These are phyloP conservation scores for Phytophthora nicotianae DNA, from an alignment of 352 stramenopile genomes.

Conservation along the genomic window DNA sequence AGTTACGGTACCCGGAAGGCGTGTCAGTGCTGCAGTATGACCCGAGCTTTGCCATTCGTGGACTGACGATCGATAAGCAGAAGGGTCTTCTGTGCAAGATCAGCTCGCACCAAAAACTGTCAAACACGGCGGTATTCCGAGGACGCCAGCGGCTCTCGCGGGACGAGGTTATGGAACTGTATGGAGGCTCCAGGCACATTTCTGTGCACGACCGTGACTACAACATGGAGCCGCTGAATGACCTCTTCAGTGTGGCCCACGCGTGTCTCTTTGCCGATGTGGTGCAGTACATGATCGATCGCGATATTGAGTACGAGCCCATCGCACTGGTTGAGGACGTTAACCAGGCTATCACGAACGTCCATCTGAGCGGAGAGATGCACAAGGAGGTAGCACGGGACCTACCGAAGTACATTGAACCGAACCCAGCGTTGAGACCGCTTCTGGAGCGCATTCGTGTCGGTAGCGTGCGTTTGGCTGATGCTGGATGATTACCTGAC, in stretches of 20 bases:
- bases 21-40: constrained; percentile 85
- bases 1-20: constrained; percentile 85
- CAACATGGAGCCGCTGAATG: constrained; percentile 93
- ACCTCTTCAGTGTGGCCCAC: constrained; percentile 94
- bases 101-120: constrained; percentile 94
- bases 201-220: constrained; percentile 78
- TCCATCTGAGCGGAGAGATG: constrained; percentile 93
- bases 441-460: constrained; percentile 82
- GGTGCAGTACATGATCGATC: constrained; percentile 92
- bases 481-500: background rate
- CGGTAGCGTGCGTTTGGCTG: background rate
- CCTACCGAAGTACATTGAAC: constrained; percentile 88
- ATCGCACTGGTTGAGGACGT: constrained; percentile 91
- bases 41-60: constrained; percentile 91
- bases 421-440: constrained; percentile 84
- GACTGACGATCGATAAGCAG: constrained; percentile 93
- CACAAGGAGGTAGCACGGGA: constrained; percentile 89
- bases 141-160: constrained; percentile 85
- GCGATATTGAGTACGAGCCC: constrained; percentile 90
- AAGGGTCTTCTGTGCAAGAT: constrained; percentile 94
- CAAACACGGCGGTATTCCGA: constrained; percentile 77
- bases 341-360: constrained; percentile 83
- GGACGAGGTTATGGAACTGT: constrained; percentile 87
- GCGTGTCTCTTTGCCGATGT: constrained; percentile 94
- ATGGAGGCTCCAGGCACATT: constrained; percentile 89